Conservation (phyloP, 1,139 yeast species). For the Taphrina confusa region DNA sequence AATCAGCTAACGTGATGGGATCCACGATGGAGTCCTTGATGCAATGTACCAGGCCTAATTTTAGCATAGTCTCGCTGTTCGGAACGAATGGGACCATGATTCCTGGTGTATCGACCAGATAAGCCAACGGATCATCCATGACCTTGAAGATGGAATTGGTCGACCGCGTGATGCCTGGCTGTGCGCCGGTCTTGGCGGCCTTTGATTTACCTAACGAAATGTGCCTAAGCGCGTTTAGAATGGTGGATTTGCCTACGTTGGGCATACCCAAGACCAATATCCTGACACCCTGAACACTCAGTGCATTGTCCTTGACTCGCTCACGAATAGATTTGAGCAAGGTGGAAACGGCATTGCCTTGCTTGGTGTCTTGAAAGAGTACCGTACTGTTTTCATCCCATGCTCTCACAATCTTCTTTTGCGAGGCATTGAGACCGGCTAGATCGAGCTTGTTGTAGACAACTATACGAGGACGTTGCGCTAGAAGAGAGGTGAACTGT, state of each 20-base stretch:
- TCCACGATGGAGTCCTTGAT: constrained; percentile 72
- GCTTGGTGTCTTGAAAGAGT: constrained; percentile 15
- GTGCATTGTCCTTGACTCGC: background rate
- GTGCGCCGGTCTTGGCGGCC: constrained; percentile 83
- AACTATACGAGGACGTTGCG: constrained; percentile 60
- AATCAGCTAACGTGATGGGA: constrained; percentile 85
- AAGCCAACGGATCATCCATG: constrained; percentile 59
- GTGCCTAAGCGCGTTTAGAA: constrained; percentile 71
- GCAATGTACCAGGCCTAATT: constrained; percentile 73
- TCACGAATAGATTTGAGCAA: constrained; percentile 13
- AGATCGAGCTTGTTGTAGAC: constrained; percentile 70
- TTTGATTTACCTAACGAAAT: constrained; percentile 55
- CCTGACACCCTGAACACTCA: constrained; percentile 69
- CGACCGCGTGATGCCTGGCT: constrained; percentile 85
- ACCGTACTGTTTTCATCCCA: constrained; percentile 22
- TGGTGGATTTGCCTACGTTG: constrained; percentile 94
- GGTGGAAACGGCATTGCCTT: background rate
- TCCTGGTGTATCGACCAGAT: constrained; percentile 90
- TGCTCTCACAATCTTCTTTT: constrained; percentile 7
- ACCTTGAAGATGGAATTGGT: constrained; percentile 77
- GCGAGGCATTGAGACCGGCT: constrained; percentile 23
- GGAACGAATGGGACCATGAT: constrained; percentile 54
- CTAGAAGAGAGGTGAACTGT: constrained; percentile 68
- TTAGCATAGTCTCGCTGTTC: constrained; percentile 74
- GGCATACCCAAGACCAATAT: constrained; percentile 91